Base-by-base conservation (phyloP, 2,329 filamentous ascomycete genomes). In the Aurifilum marmelostoma region DNA sequence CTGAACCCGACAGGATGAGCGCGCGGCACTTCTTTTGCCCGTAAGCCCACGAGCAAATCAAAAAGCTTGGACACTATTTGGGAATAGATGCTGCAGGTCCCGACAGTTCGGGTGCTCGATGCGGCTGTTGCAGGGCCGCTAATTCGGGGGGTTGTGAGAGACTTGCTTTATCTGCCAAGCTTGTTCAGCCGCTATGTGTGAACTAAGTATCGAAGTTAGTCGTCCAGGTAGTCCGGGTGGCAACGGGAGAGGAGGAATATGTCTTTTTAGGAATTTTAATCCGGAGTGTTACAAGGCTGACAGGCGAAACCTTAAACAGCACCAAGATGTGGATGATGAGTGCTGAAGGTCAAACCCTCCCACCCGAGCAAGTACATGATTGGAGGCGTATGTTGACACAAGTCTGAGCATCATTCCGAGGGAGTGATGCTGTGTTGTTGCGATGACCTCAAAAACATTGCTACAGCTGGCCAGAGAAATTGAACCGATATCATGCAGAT, bases 1-100 rank as follows among this genome's bases (percentile, higher is more conserved):
- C 41, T 34, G 7, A 24, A 50, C 60, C 60, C 60, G 39, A 18
- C 60, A 27, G 60, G 60, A 50, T 63, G 60, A 41, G 39, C 47
- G 24, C 27, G 27, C 60, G 60, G 60, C 60, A 63, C 16, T 63
- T 63, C 60, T 50, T 14, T 21, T 47, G 39, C 16, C 29, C 56
- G 56, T 12, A 8, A n/a, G 32, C 29, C 43, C 43, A 47, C 43
- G 6, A 32, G 56, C 56, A 59, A n/a, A n/a, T 12, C 18, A 37
- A 47, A n/a, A 9, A 7, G 6, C 43, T 47, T 47, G 8, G 21
- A 59, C 56, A 21, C 29, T 32, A 59, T 32, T 21, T 47, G 18
- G 18, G 21, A 21, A 34, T 34, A 34, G 16, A 37, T 3, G n/a
- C 32, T n/a, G 32, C 56, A 21, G 16, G 18, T 37, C 14, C 52